phyloP scores from a whole-genome alignment of 768 basidiomycete genomes.

The Boletus subparvulus region DNA sequence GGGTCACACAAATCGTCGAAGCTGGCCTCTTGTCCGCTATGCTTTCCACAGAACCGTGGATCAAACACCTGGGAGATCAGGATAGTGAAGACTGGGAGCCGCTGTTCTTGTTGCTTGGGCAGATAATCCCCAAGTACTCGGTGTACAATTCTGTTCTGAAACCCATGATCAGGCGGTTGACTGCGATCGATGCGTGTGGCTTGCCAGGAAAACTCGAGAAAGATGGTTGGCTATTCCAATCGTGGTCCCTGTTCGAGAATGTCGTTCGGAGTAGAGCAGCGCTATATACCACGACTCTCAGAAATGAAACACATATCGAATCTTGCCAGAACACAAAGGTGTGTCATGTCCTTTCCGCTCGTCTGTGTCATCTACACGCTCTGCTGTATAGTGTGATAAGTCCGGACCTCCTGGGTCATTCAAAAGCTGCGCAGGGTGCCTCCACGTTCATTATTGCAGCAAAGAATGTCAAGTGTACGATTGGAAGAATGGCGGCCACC shows the following conservation, averaged over 20 bases:
- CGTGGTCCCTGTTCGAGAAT: constrained; percentile 24
- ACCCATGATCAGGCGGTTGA: constrained; percentile 14
- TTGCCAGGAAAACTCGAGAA: constrained; percentile 15
- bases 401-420: constrained; percentile 26
- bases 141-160: constrained; percentile 23
- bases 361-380: background rate
- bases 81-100: constrained; percentile 32
- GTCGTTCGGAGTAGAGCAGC: constrained; percentile 15
- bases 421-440: constrained; percentile 29
- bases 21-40: constrained; percentile 26
- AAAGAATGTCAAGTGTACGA: constrained; percentile 32
- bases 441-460: constrained; percentile 31
- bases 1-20: constrained; percentile 26
- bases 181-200: constrained; percentile 12
- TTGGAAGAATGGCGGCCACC: constrained; percentile 30
- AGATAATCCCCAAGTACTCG: constrained; percentile 29
- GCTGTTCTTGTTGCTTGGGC: constrained; percentile 20
- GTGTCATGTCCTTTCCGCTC: background rate
- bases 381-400: constrained; percentile 21
- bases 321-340: constrained; percentile 30
- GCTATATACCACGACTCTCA: constrained; percentile 5
- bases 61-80: constrained; percentile 17
- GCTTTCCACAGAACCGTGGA: constrained; percentile 28
- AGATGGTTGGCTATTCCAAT: constrained; percentile 14
- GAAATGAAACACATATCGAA: constrained; percentile 15